Evolutionary conservation across 2,329 filamentous ascomycete species (phyloP).

Genomic region (Trichocomaceae sp.): DNA sequence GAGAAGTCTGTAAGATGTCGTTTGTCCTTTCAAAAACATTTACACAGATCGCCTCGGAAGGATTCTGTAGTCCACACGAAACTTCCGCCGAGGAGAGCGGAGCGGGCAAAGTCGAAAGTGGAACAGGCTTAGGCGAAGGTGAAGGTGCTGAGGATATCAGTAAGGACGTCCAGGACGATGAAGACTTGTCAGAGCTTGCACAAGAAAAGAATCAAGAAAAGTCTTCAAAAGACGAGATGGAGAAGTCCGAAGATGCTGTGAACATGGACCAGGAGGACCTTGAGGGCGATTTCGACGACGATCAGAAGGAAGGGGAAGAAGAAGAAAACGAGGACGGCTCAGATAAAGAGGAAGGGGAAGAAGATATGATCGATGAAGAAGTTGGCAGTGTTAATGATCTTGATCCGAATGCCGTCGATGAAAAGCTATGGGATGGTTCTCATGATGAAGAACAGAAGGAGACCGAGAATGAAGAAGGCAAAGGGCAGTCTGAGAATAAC

Average conservation of each 20-base stretch:
- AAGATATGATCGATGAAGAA: conserved; percentile 78
- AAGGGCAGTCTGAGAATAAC: conserved; percentile 47
- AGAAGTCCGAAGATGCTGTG: conserved; percentile 42
- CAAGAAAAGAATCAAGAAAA: conserved; percentile 68
- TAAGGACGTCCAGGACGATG: conserved; percentile 89
- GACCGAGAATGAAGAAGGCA: conserved; percentile 66
- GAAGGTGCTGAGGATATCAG: conserved; percentile 96
- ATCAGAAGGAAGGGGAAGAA: conserved; percentile 35
- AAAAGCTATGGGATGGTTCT: conserved; percentile 97
- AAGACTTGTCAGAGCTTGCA: conserved; percentile 85
- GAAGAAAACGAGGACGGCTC: conserved; percentile 58
- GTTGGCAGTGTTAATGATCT: conserved; percentile 85
- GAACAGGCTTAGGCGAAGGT: conserved; percentile 89
- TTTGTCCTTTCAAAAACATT: conserved; percentile 72
- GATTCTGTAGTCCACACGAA: conserved; percentile 86
- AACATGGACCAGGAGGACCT: conserved; percentile 74
- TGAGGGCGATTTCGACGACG: conserved; percentile 72
- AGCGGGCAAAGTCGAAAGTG: conserved; percentile 75
- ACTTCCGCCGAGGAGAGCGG: conserved; percentile 65
- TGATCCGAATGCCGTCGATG: conserved; percentile 83
- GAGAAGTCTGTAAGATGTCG: conserved; percentile 64
- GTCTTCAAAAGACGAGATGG: conserved; percentile 35
- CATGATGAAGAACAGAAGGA: conserved; percentile 60
- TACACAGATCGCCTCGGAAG: conserved; percentile 69
- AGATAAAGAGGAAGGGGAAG: conserved; percentile 53